These are phyloP conservation scores for Flagelloscypha sp. DNA, from an alignment of 768 basidiomycete species.

Conservation along the genomic window DNA sequence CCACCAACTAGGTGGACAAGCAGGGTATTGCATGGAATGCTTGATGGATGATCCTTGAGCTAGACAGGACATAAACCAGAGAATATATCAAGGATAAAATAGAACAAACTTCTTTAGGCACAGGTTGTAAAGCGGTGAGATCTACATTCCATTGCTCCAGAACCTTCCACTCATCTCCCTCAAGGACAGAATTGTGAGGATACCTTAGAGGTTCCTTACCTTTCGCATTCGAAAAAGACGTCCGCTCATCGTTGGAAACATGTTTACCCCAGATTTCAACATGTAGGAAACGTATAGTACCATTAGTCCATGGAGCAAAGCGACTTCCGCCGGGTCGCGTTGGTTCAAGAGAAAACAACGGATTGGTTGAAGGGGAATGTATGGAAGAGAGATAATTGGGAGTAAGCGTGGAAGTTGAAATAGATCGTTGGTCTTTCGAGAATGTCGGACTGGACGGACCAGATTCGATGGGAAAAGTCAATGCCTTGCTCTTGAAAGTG, in stretches of 20 bases:
- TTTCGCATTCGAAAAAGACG: conserved; percentile 16
- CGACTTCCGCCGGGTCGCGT: conserved; percentile 38
- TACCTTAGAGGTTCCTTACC: conserved; percentile 31
- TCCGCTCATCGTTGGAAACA: conserved; percentile 12
- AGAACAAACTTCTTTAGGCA: conserved; percentile 49
- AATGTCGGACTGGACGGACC: conserved; percentile 10
- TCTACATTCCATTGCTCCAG: conserved; percentile 63
- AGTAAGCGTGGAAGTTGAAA: conserved; percentile 6
- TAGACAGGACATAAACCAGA: conserved; percentile 10
- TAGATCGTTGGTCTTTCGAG: conserved; percentile 7
- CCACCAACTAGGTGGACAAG: conserved; percentile 56
- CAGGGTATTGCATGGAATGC: conserved; percentile 67
- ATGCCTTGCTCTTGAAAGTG: too few relatives aligned
- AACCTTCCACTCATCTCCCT: conserved; percentile 44
- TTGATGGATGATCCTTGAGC: conserved; percentile 30
- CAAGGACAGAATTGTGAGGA: conserved; percentile 10
- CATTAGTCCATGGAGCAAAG: conserved; percentile 46
- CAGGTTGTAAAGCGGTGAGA: conserved; percentile 45
- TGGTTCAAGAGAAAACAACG: conserved; percentile 57
- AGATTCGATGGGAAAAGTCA: conserved; percentile 8
- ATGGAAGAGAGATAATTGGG: conserved; percentile 74
- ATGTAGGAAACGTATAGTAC: conserved; percentile 42
- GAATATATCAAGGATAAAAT: conserved; percentile 2
- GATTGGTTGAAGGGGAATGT: conserved; percentile 80
- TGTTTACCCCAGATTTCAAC: conserved; percentile 54